Base-by-base conservation (phyloP, 2,329 filamentous ascomycete genomes). In the Pseudopyrenochaeta lycopersici region DNA sequence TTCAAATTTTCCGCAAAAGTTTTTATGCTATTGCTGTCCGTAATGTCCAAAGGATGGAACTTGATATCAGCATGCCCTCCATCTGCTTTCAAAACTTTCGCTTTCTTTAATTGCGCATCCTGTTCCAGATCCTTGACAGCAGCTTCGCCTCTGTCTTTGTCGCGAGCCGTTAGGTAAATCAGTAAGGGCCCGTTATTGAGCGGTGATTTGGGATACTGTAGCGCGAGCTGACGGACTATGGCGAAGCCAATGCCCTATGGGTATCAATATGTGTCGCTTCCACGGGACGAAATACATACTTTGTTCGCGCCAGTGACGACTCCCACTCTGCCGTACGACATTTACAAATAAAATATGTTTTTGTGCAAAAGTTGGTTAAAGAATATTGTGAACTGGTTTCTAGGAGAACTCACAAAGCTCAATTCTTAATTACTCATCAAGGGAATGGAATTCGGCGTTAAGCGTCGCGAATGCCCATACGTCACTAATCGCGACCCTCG, bases 271-370 rank as follows among this genome's bases (percentile, higher is more conserved):
- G 12, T 7, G 20, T 3, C 10, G 2, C 12, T 38, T 10, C 15
- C 3, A 36, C 42, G 15, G 3, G 15, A 43, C 11, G 10, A 35
- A 17, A 23, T 42, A 27, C 59, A 38, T 51, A 70, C 81, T 64
- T 83, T 84, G 69, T 85, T 85, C 14, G 81, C 82, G 44, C 83
- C 82, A 1, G 82, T 85, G 0, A 85, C 82, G 53, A 80, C 78
- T 44, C 80, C 82, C n/a, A 84, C 68, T 54, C 79, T 65, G 49
- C 47, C 66, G 48, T 72, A 72, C 21, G 71, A 57, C 66, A 74
- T 73, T 30, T 29, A 46, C 11, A 30, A n/a, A n/a, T n/a, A 47
- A 35, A 15, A 12, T 48, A 3, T 14, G 47, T 0, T 44, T 21
- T 23, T 18, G 20, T 2, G 17, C 4, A 23, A 32, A 17, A 20